Percentiles rank a stretch among this genome's conserved stretches.
These are phyloP conservation scores for Backusella australiensis DNA, from an alignment of 192 early-diverging fungal species.

Conservation along the genomic window DNA sequence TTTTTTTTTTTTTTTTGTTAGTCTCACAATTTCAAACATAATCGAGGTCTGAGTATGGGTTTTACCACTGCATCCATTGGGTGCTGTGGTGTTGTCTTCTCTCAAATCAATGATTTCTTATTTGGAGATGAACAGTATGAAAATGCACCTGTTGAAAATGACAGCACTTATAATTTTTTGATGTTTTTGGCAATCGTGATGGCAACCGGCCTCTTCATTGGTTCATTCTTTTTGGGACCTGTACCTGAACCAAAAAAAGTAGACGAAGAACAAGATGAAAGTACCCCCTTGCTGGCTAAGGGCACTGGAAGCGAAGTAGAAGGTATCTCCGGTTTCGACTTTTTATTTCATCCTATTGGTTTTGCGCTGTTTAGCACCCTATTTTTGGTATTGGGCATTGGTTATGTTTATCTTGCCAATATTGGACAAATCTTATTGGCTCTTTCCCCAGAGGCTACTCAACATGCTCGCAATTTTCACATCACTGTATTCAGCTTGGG, in stretches of 20 bases:
- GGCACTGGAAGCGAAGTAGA: not conserved
- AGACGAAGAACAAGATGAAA: not conserved
- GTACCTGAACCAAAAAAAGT: conserved; percentile 8
- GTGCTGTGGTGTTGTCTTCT: conserved; percentile 27
- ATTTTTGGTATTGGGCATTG: conserved; percentile 24
- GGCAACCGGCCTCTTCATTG: conserved; percentile 17
- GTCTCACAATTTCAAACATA: conserved; percentile 29
- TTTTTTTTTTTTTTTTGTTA: not conserved
- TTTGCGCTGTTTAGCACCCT: conserved; percentile 23
- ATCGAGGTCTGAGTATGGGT: conserved; percentile 29
- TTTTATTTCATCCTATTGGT: conserved; percentile 22
- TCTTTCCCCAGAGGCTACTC: conserved; percentile 5
- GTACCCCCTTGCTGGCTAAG: not conserved
- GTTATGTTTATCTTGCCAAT: conserved; percentile 30
- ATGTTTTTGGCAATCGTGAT: conserved; percentile 21
- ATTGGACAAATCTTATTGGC: conserved; percentile 22
- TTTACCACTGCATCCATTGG: conserved; percentile 23
- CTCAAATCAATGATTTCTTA: conserved; percentile 27
- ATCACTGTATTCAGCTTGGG: conserved; percentile 24
- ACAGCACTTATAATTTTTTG: conserved; percentile 24
- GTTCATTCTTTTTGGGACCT: conserved; percentile 22
- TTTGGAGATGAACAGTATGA: conserved; percentile 8
- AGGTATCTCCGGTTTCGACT: conserved; percentile 15
- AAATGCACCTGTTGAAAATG: conserved; percentile 4
- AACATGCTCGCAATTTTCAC: conserved; percentile 24